Conservation (phyloP, 129 eudicot genomes). For the Flaveria bidentis region DNA sequence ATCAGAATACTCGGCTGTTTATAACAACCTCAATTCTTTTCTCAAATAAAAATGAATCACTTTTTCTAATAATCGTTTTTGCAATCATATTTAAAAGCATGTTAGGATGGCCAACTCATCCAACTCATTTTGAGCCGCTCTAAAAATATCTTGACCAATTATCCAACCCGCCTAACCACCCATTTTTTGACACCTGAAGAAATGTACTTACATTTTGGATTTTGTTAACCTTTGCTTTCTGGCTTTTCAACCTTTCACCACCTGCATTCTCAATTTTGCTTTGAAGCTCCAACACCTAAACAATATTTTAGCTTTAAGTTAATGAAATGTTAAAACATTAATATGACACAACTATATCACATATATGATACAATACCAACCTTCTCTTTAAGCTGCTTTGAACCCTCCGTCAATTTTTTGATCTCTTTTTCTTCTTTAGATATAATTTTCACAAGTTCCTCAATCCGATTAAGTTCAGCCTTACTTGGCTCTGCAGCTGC, state of each 20-base stretch:
- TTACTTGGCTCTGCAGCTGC: slow-evolving; percentile 69
- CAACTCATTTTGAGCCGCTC: neutral
- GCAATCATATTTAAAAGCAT: neutral
- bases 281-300: slow-evolving; percentile 83
- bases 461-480: slow-evolving; percentile 58
- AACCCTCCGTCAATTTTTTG: slow-evolving; percentile 60
- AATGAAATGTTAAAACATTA: slow-evolving; percentile 15
- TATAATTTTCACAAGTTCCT: slow-evolving; percentile 51
- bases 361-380: slow-evolving; percentile 30
- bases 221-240: slow-evolving; percentile 67
- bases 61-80: neutral
- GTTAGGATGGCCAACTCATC: neutral
- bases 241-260: slow-evolving; percentile 77
- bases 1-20: neutral
- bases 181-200: neutral
- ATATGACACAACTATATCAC: neutral
- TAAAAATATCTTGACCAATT: neutral
- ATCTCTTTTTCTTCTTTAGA: slow-evolving; percentile 78
- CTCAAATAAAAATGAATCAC: no score
- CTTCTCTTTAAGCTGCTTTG: slow-evolving; percentile 78
- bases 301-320: neutral
- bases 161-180: neutral
- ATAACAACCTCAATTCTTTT: neutral
- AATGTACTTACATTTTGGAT: slow-evolving; percentile 75
- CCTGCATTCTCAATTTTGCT: slow-evolving; percentile 93